Percentiles rank a stretch among this genome's conserved stretches.
Conservation (phyloP, 2,329 filamentous ascomycete genomes). For the Capronia americana region DNA sequence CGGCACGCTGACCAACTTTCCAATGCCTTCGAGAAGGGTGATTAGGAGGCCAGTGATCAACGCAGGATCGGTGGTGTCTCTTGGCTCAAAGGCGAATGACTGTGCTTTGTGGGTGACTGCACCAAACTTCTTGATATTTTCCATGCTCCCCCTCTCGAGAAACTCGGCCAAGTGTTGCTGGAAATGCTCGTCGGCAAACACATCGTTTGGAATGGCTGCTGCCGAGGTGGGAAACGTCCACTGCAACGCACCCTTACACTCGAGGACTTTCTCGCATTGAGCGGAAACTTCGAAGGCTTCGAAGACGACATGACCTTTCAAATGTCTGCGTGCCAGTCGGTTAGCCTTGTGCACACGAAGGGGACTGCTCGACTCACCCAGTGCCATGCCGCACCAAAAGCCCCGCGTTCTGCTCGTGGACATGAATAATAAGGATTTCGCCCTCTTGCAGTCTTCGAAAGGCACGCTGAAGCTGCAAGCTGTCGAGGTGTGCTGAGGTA, state of each 20-base stretch:
- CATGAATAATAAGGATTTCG: conserved; percentile 51
- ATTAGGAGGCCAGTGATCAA: conserved; percentile 67
- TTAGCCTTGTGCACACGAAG: neutral
- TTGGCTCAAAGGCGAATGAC: conserved; percentile 56
- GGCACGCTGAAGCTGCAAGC: conserved; percentile 15
- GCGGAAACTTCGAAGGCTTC: conserved; percentile 69
- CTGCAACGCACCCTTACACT: conserved; percentile 56
- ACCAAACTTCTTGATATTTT: conserved; percentile 61
- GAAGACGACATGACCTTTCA: conserved; percentile 51
- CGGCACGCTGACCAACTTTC: conserved; percentile 46
- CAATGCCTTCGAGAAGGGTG: conserved; percentile 64
- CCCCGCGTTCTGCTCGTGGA: conserved; percentile 59
- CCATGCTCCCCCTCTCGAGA: conserved; percentile 62
- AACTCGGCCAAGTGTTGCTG: conserved; percentile 58
- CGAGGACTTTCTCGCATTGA: conserved; percentile 58
- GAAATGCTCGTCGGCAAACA: conserved; percentile 54
- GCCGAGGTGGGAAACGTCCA: conserved; percentile 67
- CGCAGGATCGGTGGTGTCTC: conserved; percentile 64
- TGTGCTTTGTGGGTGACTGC: conserved; percentile 61
- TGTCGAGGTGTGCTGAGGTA: conserved; percentile 16
- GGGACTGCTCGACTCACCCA: conserved; percentile 42
- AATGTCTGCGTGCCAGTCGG: conserved; percentile 27
- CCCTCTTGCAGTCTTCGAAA: conserved; percentile 43
- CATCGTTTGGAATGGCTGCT: conserved; percentile 53
- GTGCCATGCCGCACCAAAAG: conserved; percentile 49